Percentiles rank a stretch among this genome's conserved stretches.
Conservation (phyloP, 1,284 basidiomycete genomes). For the Leccinum subspadiceum region DNA sequence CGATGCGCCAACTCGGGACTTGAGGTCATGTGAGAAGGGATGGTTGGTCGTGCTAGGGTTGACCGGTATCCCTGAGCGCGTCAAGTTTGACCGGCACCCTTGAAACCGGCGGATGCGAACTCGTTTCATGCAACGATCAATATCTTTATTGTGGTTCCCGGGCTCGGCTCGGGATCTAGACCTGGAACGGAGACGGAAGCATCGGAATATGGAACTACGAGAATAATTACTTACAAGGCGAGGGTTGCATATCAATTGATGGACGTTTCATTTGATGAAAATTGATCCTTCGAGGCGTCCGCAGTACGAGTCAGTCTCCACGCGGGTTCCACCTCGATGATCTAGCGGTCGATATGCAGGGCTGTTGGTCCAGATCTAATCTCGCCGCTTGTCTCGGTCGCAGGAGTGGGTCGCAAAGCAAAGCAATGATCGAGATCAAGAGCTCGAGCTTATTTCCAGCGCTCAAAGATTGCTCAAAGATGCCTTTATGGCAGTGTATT, state of each 20-base stretch:
- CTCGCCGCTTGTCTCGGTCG: not conserved
- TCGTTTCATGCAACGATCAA: constrained; percentile 34
- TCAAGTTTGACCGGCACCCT: not conserved
- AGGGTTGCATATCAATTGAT: constrained; percentile 24
- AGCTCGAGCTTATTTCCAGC: not conserved
- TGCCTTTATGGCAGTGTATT: not conserved
- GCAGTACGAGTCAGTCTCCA: not conserved
- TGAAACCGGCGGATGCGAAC: not conserved
- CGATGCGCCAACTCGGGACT: constrained; percentile 18
- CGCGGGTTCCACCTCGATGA: not conserved
- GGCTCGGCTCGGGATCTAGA: not conserved
- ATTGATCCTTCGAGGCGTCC: not conserved
- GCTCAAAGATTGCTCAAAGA: not conserved
- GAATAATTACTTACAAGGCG: constrained; percentile 34
- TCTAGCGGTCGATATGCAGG: not conserved
- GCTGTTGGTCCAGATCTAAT: not conserved
- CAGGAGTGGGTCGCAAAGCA: not conserved
- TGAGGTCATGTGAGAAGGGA: not conserved
- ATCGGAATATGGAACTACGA: constrained; percentile 13
- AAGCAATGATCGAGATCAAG: not conserved
- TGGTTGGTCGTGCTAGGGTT: not conserved
- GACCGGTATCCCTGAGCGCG: not conserved
- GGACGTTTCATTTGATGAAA: not conserved
- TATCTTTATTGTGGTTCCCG: not conserved
- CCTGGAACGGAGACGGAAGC: not conserved